phyloP scores from a whole-genome alignment of 306 rosid genomes.

The Potentilla sterilis region DNA sequence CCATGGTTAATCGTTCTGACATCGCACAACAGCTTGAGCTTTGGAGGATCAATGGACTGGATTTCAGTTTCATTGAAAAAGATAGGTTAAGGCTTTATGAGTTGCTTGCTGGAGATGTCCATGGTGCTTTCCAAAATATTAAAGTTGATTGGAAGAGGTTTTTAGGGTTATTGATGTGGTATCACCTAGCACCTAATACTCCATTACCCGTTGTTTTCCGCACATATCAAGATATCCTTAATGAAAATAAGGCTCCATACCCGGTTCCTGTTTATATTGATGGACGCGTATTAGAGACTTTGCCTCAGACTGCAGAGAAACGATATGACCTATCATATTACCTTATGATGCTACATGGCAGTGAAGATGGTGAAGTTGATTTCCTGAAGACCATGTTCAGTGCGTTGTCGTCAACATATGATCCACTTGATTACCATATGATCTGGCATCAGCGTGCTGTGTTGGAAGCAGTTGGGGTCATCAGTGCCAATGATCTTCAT shows the following conservation, averaged over 20 bases:
- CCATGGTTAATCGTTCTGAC: conserved; percentile 71
- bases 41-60: conserved; percentile 85
- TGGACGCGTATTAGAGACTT: conserved; percentile 51
- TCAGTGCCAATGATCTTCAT: conserved; percentile 78
- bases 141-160: conserved; percentile 93
- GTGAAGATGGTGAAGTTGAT: conserved; percentile 50
- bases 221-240: conserved; percentile 69
- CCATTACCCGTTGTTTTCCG: conserved; percentile 64
- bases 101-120: conserved; percentile 80
- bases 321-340: conserved; percentile 81
- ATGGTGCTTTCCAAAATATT: conserved; percentile 51
- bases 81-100: conserved; percentile 79
- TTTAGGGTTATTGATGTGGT: conserved; percentile 93
- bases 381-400: conserved; percentile 77
- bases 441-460: conserved; percentile 92
- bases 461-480: conserved; percentile 86
- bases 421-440: conserved; percentile 97
- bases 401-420: conserved; percentile 82
- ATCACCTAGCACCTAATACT: conserved; percentile 65
- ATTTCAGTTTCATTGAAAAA: conserved; percentile 81
- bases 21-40: conserved; percentile 72
- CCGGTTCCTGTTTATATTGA: conserved; percentile 86
- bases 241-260: conserved; percentile 71
- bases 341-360: conserved; percentile 95
- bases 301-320: conserved; percentile 36